Evolutionary conservation across 176 grass and related monocot species (phyloP), one percentile per base, ranked within the genome.

Genomic region (Bonia amplexicaulis): DNA sequence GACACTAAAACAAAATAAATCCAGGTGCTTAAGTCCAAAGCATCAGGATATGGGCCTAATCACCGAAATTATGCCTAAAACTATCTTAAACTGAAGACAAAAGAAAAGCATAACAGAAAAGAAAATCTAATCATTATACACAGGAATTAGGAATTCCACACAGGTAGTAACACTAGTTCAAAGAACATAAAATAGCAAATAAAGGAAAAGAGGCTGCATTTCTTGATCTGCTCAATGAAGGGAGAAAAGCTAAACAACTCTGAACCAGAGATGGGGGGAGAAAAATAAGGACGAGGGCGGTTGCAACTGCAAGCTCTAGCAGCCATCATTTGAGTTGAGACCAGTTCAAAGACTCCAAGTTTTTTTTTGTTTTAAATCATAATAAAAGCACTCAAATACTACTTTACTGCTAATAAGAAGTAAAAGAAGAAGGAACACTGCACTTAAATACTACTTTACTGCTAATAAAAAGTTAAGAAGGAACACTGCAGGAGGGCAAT

Each of bases 331-430:
- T 78, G 53, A 88, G 78, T 47, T 45, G 69, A 93, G 90, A 91
- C 87, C 84, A 89, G 69, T 89, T 79, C 80, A 89, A 91, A 91
- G 89, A 93, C 93, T 93, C 89, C 87, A 77, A 71, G 6, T 60
- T 76, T 84, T 91, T 45, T 11, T 25, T 66, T 72, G 2, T 71
- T 72, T 77, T 72, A 77, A 81, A 89, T 84, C 40, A 84, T 73
- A 90, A 86, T 42, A 83, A 92, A 69, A 87, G 47, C 83, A 65
- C 41, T 66, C 45, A 66, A 65, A 69, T 44, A 76, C 74, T 66
- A 81, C 46, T 85, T 82, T 57, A 80, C 59, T 78, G 19, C n/a
- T 22, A 83, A 48, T n/a, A 59, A 80, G 77, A 48, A 60, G 60
- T 47, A 44, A 72, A 73, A 82, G 82, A 81, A 61, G 64, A 22